Conservation (phyloP, 257 asterid genomes). For the Solanum virginianum region DNA sequence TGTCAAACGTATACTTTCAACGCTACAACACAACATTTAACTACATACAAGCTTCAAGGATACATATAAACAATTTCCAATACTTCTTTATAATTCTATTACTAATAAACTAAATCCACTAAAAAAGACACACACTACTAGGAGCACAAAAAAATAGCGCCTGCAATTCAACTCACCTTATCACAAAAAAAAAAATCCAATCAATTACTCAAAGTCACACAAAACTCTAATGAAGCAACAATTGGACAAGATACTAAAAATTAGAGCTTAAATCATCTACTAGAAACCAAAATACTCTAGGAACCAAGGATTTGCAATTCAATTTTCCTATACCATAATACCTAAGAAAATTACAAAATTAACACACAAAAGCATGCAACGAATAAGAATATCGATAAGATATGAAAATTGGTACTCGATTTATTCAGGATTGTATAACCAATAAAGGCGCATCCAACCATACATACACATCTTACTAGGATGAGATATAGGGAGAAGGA, state of each 20-base stretch:
- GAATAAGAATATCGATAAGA: background rate
- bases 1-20: too few species aligned
- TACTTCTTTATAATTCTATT: background rate
- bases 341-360: background rate
- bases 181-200: background rate
- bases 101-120: background rate
- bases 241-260: background rate
- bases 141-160: background rate
- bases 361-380: background rate
- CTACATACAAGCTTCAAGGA: too few species aligned
- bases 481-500: background rate
- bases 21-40: too few species aligned
- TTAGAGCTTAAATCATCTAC: background rate
- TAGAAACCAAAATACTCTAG: background rate
- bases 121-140: background rate
- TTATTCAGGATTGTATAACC: background rate
- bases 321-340: background rate
- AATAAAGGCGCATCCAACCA: background rate
- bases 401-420: background rate
- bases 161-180: background rate
- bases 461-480: background rate
- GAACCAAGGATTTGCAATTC: background rate
- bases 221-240: background rate
- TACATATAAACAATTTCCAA: too few species aligned
- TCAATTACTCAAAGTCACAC: background rate